Evolutionary conservation across 352 stramenopile species (phyloP), one percentile per base, ranked within the genome.

Genomic region (Pythium brachiatum): DNA sequence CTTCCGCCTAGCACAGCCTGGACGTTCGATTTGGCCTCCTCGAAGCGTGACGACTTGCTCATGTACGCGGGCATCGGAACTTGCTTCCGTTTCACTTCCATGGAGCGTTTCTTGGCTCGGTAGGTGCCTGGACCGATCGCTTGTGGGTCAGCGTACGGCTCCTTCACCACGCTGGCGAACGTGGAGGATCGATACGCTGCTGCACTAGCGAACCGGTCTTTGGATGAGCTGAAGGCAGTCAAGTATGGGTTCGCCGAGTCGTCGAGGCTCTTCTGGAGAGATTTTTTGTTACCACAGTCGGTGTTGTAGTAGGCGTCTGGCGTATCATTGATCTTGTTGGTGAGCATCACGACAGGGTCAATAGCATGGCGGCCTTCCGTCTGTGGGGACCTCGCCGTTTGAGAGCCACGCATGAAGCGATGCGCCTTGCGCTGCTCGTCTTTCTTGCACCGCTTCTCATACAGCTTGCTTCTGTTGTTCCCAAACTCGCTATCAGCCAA

Each of bases 101-200:
- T 83, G 44, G 75, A 69, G 34, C 76, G 76, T 18, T 77, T 80
- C 70, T 84, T 78, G 39, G 76, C 58, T 9, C 78, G 76, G 58
- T 91, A 91, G 1, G 74, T 88, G 13, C 79, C 82, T 21, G 79
- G 76, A 2, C 82, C 76, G 16, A 89, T 81, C 0, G 79, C 71
- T 44, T 85, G 67, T 7, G 77, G 78, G 39, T 86, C 71, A n/a
- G 77, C 66, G 57, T 86, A 91, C 5, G 79, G 79, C 54, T 91
- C 82, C 34, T 88, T 91, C 15, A 86, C 81, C 25, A 91, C 74
- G 43, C 78, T 89, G 29, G 79, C 78, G 57, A 89, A 91, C 2
- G 74, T 88, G 6, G 76, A 89, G 23, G 79, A 67, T 9, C 79
- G 78, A 64, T 89, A 91, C 16, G 79, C 82, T 1, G 75, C 79